Evolutionary conservation across 78 protist species (phyloP).

Genomic region (Creolimax fragrantissima): DNA sequence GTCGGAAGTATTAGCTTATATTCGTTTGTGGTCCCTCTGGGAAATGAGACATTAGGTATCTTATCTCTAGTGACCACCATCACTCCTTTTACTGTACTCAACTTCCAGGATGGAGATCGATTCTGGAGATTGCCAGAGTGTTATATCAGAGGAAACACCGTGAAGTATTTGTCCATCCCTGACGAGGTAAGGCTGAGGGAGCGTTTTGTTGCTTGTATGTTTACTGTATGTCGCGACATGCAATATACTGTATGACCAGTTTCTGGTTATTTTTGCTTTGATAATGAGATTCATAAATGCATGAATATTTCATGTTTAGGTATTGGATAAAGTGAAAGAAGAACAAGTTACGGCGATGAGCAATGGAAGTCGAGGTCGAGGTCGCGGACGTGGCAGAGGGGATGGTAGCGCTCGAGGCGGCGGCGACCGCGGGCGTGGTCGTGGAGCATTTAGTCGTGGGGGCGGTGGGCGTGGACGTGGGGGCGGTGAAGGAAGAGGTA

Average conservation of each 20-base stretch:
- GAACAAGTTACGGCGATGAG: background rate
- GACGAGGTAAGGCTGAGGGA: slow-evolving; percentile 81
- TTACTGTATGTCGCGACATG: too few species aligned
- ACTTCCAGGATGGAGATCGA: slow-evolving; percentile 62
- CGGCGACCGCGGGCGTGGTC: background rate
- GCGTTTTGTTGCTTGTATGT: too few species aligned
- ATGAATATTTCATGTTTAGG: background rate
- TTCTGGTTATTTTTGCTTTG: background rate
- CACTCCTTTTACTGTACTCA: background rate
- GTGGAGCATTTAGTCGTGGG: background rate
- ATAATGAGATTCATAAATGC: background rate
- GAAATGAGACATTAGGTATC: too few species aligned
- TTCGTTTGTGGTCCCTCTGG: too few species aligned
- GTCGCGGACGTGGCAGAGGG: slow-evolving; percentile 7
- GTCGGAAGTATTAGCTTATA: too few species aligned
- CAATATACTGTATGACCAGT: background rate
- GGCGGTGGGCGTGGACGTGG: background rate
- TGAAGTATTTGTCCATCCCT: slow-evolving; percentile 74
- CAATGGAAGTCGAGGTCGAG: background rate
- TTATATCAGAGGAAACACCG: slow-evolving; percentile 80
- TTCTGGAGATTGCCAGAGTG: slow-evolving; percentile 78
- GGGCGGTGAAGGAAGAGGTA: background rate
- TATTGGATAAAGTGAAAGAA: background rate
- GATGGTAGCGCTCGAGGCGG: background rate
- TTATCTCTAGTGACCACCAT: too few species aligned